A percentile compares a stretch with the other conserved stretches of the same genome.
These are phyloP conservation scores for Yarrowia sp. DNA, from an alignment of 805 yeast genomes.

Conservation along the genomic window DNA sequence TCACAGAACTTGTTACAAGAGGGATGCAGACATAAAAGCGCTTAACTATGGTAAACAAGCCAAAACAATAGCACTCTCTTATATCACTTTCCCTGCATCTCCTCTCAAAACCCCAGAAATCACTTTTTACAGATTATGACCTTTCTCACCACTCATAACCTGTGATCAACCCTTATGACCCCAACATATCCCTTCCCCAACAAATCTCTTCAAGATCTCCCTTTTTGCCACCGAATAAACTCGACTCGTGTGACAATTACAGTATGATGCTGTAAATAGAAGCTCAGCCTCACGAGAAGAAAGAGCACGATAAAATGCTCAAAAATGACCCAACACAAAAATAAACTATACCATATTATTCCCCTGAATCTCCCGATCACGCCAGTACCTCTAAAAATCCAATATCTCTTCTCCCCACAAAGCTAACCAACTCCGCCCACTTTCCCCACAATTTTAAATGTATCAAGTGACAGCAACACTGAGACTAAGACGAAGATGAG, in stretches of 20 bases:
- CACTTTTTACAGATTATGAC: not conserved
- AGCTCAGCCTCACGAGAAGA: not conserved
- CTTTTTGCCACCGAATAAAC: slow-evolving; percentile 11
- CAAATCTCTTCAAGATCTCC: no score
- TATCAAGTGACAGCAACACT: no score
- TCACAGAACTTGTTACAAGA: no score
- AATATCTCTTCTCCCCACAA: not conserved
- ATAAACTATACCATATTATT: not conserved
- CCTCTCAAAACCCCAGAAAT: no score
- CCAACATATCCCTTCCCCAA: no score
- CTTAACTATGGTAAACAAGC: no score
- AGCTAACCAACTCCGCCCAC: not conserved
- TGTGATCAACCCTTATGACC: no score
- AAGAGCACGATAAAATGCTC: not conserved
- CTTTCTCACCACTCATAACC: no score
- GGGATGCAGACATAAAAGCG: no score
- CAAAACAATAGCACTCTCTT: no score
- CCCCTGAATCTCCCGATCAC: not conserved
- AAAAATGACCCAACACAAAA: not conserved
- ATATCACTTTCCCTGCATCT: no score
- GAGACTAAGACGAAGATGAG: no score
- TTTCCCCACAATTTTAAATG: not conserved
- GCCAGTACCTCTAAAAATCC: not conserved
- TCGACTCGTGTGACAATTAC: slow-evolving; percentile 1
- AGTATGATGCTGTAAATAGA: not conserved